A percentile compares a stretch with the other conserved stretches of the same genome.
Conservation (phyloP, 768 basidiomycete species). For the Mycena haematopus region DNA sequence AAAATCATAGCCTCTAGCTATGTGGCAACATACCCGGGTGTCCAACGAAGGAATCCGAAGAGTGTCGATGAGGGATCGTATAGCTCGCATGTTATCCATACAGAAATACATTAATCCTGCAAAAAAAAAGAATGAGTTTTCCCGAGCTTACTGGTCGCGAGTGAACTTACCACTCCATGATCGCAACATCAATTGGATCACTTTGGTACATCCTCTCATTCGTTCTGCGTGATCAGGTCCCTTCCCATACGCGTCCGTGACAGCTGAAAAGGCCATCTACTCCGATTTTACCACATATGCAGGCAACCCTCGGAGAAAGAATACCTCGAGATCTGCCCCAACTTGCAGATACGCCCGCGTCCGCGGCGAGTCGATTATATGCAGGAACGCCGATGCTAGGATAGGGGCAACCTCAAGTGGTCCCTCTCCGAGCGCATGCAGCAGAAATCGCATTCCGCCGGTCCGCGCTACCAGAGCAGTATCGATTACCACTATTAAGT, state of each 20-base stretch:
- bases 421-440: conserved; percentile 90
- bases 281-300: conserved; percentile 2
- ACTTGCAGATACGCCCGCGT: conserved; percentile 79
- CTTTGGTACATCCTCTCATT: conserved; percentile 77
- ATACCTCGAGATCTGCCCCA: conserved; percentile 89
- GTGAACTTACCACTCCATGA: conserved; percentile 87
- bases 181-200: conserved; percentile 83
- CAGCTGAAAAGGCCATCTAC: conserved; percentile 84
- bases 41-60: conserved; percentile 89
- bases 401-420: conserved; percentile 82
- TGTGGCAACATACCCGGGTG: conserved; percentile 66
- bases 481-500: conserved; percentile 78
- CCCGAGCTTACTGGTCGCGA: neutral
- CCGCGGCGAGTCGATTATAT: conserved; percentile 84
- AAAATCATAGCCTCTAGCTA: neutral
- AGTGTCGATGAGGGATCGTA: conserved; percentile 84
- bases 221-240: conserved; percentile 78
- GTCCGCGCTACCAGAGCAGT: conserved; percentile 80
- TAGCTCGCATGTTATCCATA: conserved; percentile 85
- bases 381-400: conserved; percentile 80
- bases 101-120: conserved; percentile 91
- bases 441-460: conserved; percentile 84
- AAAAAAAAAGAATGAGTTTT: neutral
- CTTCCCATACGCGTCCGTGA: conserved; percentile 93
- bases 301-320: neutral